Conservation (phyloP, 1,284 basidiomycete species). For the Golubevia sp. region DNA sequence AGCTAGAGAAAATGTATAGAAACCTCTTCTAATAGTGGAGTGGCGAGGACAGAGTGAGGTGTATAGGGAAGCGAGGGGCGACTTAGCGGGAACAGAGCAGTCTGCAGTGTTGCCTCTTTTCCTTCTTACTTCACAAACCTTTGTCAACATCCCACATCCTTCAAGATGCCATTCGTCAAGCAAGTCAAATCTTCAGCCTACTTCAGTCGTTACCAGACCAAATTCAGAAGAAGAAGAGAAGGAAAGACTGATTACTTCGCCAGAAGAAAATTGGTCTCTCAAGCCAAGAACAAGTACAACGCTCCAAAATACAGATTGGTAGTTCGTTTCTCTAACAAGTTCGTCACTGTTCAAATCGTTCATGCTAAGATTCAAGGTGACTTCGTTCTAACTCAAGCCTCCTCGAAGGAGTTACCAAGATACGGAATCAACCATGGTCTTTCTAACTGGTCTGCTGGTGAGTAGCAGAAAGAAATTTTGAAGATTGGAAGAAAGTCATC, state of each 20-base stretch:
- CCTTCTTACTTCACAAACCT: slow-evolving; percentile 9
- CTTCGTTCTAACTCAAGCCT: slow-evolving; percentile 74
- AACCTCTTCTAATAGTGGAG: too few relatives aligned
- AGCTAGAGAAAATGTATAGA: too few relatives aligned
- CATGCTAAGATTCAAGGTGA: slow-evolving; percentile 98
- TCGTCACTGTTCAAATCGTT: slow-evolving; percentile 71
- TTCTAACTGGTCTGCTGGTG: slow-evolving; percentile 96
- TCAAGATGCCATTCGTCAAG: slow-evolving; percentile 66
- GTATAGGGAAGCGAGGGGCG: too few relatives aligned
- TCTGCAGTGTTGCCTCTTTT: too few relatives aligned
- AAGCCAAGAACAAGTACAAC: slow-evolving; percentile 99
- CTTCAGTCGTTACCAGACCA: slow-evolving; percentile 88
- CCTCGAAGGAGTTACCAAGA: slow-evolving; percentile 85
- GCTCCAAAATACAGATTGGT: slow-evolving; percentile 98
- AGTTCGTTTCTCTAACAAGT: slow-evolving; percentile 75
- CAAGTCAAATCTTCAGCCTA: slow-evolving; percentile 73
- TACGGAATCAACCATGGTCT: slow-evolving; percentile 99
- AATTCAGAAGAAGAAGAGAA: slow-evolving; percentile 75
- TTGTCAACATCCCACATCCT: slow-evolving; percentile 20
- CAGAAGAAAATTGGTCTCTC: slow-evolving; percentile 89
- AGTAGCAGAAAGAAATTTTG: slow-evolving; percentile 11
- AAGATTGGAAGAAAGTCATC: not conserved
- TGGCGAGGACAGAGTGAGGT: too few relatives aligned
- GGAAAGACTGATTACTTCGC: slow-evolving; percentile 99
- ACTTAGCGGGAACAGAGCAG: too few relatives aligned